Base-by-base conservation (phyloP, 495 filamentous ascomycete genomes). In the Penicillium maclennaniae region DNA sequence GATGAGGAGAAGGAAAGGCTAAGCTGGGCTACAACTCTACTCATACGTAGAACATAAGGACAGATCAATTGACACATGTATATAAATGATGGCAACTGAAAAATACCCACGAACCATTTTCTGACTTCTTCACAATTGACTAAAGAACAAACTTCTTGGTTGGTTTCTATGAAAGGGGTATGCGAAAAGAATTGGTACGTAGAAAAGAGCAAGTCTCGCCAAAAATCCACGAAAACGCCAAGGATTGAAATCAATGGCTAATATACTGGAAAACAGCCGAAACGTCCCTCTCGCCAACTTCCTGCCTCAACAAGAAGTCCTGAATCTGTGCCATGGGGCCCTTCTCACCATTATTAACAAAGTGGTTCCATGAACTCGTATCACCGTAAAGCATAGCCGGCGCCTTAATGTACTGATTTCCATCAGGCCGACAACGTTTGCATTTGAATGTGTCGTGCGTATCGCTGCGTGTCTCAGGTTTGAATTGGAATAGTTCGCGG, bases 391-490 rank as follows among this genome's bases (percentile, higher is more conserved):
- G 69, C 85, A 97, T 91, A 0, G 93, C 93, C 7, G 84, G 87
- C 1, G 92, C 89, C 69, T 96, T 96, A 54, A 96, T 81, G 53
- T 77, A 80, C 68, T 99, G 93, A 45, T 78, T 83, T 10, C 92
- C 91, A 58, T 95, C 89, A 1, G 88, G 85, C 63, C 85, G 88
- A 62, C 93, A 99, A 31, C 93, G 76, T 75, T 96, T 97, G 69
- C 93, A 99, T 75, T 96, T 97, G 79, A 99, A 97, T 2, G 95
- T 97, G 57, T 99, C 93, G 60, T 99, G 93, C 1, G 93, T 97
- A 62, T 99, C 95, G 59, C 89, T 95, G 20, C 78, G 81, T 2
- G 93, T 97, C 19, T 86, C 81, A 0, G 83, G 80, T 39, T 88
- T 83, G 74, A 92, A 97, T 73, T 93, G 87, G 77, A 99, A 99